phyloP scores from a whole-genome alignment of 345 rosid genomes.

The Carallia pectinifolia region DNA sequence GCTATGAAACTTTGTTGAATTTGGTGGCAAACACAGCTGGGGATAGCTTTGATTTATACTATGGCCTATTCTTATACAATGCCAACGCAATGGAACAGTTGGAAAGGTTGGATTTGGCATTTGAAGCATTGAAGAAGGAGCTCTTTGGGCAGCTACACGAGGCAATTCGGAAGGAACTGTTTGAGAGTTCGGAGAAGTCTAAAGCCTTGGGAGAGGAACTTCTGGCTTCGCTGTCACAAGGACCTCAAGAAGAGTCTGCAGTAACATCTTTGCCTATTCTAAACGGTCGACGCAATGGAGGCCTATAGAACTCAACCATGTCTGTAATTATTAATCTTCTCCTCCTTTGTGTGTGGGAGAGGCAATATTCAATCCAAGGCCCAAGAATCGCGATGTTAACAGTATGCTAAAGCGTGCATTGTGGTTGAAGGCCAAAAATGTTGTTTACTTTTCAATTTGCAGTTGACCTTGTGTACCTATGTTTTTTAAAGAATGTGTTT shows the following conservation, averaged over 20 bases:
- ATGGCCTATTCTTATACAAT: conserved; percentile 75
- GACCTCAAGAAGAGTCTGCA: conserved; percentile 26
- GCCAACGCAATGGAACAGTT: conserved; percentile 83
- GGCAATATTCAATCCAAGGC: no score
- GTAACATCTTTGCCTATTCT: conserved; percentile 10
- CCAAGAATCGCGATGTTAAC: no score
- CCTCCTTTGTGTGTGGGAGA: no score
- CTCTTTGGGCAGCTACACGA: conserved; percentile 63
- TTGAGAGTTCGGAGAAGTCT: conserved; percentile 33
- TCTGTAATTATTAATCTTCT: no score
- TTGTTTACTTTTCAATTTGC: no score
- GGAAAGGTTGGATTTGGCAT: conserved; percentile 65
- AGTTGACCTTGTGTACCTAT: no score
- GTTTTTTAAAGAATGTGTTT: no score
- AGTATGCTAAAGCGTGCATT: no score
- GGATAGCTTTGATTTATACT: conserved; percentile 81
- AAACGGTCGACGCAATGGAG: conserved; percentile 17
- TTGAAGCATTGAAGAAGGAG: conserved; percentile 67
- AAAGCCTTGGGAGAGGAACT: conserved; percentile 27
- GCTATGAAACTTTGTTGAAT: conserved; percentile 69
- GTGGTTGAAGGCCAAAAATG: no score
- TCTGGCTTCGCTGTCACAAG: conserved; percentile 2
- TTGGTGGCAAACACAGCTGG: conserved; percentile 80
- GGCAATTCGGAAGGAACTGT: conserved; percentile 52
- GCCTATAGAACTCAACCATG: neutral